Evolutionary conservation across 2,329 filamentous ascomycete genomes (phyloP), one percentile per base, ranked within the genome.

Genomic region (Pseudogymnoascus sp.): DNA sequence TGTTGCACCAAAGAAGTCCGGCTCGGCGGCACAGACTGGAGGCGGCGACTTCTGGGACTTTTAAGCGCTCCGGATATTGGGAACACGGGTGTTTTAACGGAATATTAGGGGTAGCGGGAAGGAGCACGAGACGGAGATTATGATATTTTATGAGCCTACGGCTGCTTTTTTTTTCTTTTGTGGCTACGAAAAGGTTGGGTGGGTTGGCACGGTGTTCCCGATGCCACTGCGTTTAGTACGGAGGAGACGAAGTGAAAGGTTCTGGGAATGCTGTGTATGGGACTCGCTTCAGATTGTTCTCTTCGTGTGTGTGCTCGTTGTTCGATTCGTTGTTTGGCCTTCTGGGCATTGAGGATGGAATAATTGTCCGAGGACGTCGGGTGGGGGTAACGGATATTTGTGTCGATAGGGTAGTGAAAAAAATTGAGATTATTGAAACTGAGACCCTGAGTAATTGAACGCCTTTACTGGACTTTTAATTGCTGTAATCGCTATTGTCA

Each of bases 31-130:
- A 16, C 68, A 73, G 64, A 62, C 69, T 52, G 69, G 68, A 6
- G 70, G 72, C 39, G 70, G 70, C 58, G 72, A 73, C 64, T 74
- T 74, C 63, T 75, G 73, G 73, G 69, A 74, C 52, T 75, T 74
- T 63, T 75, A 69, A 67, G 19, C 29, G 21, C 2, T 14, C 41
- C 8, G 21, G 21, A 26, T 45, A 55, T 49, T 11, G n/a, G 14
- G 4, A 26, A 31, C 19, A 19, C n/a, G 10, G 45, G 45, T 31
- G 45, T 52, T 55, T 55, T 21, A 55, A 16, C 49, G 29, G 29
- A 5, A 55, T 33, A 55, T 21, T 10, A 35, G 29, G 29, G 4
- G 29, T 7, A 19, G 45, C 12, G 6, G n/a, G 45, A 55, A 55
- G 29, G 29, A 33, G 49, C 16, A 55, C 29, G 29, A 55, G 49